Conservation (phyloP, 208 protist genomes). For the Trypanosoma vivax region DNA sequence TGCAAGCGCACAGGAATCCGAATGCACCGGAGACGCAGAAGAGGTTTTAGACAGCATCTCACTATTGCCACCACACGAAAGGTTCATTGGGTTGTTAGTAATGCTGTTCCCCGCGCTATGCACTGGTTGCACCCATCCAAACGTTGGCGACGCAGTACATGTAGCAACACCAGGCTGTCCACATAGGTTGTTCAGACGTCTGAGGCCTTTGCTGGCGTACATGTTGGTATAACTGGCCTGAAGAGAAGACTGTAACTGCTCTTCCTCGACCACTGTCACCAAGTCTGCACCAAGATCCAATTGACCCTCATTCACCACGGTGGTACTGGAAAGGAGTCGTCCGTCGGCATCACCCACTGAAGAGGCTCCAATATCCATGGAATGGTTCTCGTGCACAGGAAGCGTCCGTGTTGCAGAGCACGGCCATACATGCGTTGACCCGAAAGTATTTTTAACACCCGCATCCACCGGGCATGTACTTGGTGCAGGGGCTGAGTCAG, state of each 20-base stretch:
- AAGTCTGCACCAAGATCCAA: slow-evolving; percentile 12
- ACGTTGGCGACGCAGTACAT: slow-evolving; percentile 13
- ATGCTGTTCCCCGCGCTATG: slow-evolving; percentile 17
- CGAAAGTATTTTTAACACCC: too few species aligned
- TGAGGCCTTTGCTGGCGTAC: slow-evolving; percentile 5
- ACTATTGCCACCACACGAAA: background rate
- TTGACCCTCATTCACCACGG: background rate
- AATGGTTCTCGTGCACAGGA: too few species aligned
- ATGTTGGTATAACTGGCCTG: slow-evolving; percentile 20
- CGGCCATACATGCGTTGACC: too few species aligned
- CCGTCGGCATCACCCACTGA: too few species aligned
- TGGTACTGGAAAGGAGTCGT: background rate
- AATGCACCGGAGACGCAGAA: background rate
- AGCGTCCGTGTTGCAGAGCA: too few species aligned
- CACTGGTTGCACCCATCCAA: slow-evolving; percentile 26
- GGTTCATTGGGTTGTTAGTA: slow-evolving; percentile 1
- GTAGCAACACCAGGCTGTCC: slow-evolving; percentile 3
- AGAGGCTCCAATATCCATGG: too few species aligned
- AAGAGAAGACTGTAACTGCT: slow-evolving; percentile 16
- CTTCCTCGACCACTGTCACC: slow-evolving; percentile 4
- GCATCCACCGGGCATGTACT: too few species aligned
- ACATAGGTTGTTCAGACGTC: slow-evolving; percentile 19
- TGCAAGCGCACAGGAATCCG: too few species aligned
- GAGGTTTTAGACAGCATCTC: background rate
- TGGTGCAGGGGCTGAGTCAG: too few species aligned